Evolutionary conservation across 257 asterid species (phyloP).

Genomic region (Solanum megistacrolobum): DNA sequence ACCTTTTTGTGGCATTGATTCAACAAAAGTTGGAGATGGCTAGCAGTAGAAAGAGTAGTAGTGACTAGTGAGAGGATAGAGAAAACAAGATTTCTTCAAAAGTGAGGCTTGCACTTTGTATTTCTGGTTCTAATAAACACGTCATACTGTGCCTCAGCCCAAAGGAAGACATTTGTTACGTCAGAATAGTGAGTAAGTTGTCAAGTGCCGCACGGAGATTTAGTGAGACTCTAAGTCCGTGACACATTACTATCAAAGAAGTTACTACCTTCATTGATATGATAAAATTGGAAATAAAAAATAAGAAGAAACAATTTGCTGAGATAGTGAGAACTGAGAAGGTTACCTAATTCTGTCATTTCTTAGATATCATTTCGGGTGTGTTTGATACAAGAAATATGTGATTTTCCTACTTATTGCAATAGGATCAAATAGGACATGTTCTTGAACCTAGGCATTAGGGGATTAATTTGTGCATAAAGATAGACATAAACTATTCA

Average conservation of each 20-base stretch:
- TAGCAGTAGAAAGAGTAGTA: neutral
- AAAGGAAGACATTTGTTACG: neutral
- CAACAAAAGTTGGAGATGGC: neutral
- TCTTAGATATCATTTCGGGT: neutral
- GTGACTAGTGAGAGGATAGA: neutral
- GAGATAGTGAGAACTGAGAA: neutral
- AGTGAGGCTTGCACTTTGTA: neutral
- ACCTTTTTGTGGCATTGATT: neutral
- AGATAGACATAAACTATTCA: neutral
- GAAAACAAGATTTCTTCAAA: neutral
- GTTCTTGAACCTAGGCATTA: neutral
- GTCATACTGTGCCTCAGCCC: neutral
- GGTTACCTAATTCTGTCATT: neutral
- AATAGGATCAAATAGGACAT: neutral
- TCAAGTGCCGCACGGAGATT: no score
- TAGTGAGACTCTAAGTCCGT: no score
- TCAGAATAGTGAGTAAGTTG: no score
- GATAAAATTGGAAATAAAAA: neutral
- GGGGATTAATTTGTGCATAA: neutral
- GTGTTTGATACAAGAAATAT: neutral
- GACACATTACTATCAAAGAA: neutral
- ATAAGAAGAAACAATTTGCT: neutral
- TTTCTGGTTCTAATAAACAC: neutral
- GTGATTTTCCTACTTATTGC: neutral
- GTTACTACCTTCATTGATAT: neutral